Conservation (phyloP, 2,329 filamentous ascomycete genomes). For the Leptoxyphium fumago region DNA sequence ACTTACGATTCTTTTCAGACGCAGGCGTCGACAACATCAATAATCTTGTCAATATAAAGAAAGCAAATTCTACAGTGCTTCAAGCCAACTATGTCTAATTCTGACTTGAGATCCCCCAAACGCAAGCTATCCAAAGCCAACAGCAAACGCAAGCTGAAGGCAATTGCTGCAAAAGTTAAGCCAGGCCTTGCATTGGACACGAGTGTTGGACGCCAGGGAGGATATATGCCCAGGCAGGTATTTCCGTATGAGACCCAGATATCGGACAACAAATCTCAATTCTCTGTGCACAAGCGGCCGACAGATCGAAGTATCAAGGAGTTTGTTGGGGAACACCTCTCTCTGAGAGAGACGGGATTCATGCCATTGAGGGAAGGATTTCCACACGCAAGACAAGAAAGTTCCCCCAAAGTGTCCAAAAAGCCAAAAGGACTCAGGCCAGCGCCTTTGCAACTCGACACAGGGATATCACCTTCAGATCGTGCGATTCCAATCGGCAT, state of each 20-base stretch:
- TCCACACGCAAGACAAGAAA: background rate
- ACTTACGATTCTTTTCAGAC: background rate
- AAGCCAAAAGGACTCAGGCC: constrained; percentile 14
- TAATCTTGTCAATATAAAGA: background rate
- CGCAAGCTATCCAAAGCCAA: background rate
- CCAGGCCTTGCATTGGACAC: constrained; percentile 40
- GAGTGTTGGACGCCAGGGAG: constrained; percentile 41
- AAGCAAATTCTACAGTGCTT: background rate
- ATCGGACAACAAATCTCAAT: constrained; percentile 5
- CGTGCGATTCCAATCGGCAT: constrained; percentile 62
- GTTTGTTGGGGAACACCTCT: background rate
- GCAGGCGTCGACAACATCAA: background rate
- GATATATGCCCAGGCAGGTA: constrained; percentile 31
- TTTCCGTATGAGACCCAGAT: constrained; percentile 21
- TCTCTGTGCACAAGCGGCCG: background rate
- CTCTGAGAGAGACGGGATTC: constrained; percentile 19
- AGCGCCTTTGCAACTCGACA: constrained; percentile 15
- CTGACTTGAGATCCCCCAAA: background rate
- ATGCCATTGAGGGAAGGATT: constrained; percentile 32
- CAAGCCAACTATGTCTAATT: background rate
- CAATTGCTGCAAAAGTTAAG: constrained; percentile 1
- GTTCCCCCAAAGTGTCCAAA: constrained; percentile 4
- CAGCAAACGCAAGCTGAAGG: background rate
- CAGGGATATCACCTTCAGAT: constrained; percentile 50
- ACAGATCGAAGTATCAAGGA: background rate